Base-by-base conservation (phyloP, 164 flowering plant genomes). In the Stephania japonica region DNA sequence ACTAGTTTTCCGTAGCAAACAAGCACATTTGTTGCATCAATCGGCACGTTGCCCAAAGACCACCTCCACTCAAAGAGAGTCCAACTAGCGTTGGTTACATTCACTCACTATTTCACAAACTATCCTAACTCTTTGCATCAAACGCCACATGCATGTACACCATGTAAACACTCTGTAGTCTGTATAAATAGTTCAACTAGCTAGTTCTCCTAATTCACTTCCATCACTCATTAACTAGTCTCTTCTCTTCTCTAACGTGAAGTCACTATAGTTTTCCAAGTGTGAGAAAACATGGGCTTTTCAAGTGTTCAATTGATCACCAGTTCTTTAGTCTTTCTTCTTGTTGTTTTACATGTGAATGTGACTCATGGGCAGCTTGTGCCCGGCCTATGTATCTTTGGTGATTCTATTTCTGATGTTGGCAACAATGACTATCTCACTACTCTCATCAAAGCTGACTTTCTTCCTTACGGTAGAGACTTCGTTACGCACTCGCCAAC, bases 391-490 rank as follows among this genome's bases (percentile, higher is more conserved):
- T 75, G 71, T 77, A 90, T 90, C 66, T 91, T 92, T 79, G 99
- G 97, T 19, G 99, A 94, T 85, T 92, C 97, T 1, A 85, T 90
- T 2, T 89, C 84, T 72, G 99, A 94, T 79, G 89, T 76, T 14
- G 98, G 98, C 42, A 95, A 95, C 84, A 95, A 95, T 81, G 92
- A 95, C 78, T 24, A 86, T 18, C 87, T 84, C 10, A 23, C 1
- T 18, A 91, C 99, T 13, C 53, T 90, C 1, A 79, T 95, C 76
- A 95, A 86, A 77, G 89, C 98, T 6, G 85, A 91, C 81, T 95
- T 95, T 73, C 94, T 82, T 73, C 99, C 99, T 75, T 91, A 95
- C 74, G 99, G 99, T 38, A 83, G 99, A 83, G 96, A 93, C 79
- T 95, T 89, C 68, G 84, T 83, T 25, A 77, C 78, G 18, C 96